Evolutionary conservation across 768 basidiomycete genomes (phyloP), one percentile per base, ranked within the genome.

Genomic region (Boletus vinaceobasis): DNA sequence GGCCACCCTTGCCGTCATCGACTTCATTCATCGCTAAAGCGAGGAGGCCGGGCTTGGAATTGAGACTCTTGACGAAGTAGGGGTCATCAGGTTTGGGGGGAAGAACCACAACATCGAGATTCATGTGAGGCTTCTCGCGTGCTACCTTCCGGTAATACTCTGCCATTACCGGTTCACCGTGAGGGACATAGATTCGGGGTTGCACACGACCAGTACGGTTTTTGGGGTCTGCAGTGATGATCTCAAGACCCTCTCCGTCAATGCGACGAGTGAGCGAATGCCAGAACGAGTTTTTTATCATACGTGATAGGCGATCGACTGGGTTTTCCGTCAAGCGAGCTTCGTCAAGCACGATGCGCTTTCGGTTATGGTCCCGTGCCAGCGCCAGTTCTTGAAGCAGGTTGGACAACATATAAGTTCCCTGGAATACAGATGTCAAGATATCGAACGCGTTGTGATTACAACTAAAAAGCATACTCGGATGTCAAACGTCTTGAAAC

Each of bases 331-430:
- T 92, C 48, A 99, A 79, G 58, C 96, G 89, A n/a, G 93, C 87
- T 71, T 99, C 97, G 63, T 99, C 97, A n/a, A 99, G 85, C 19
- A 99, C 93, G 67, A 99, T 97, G 8, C 93, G 89, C 74, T 96
- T 96, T 53, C 94, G 80, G 59, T 89, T 88, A 72, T 96, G 94
- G 67, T 98, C 96, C 9, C 93, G 85, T 7, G 97, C 96, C 21
- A 98, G 84, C 3, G 96, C 96, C 44, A 99, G 87, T 70, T 99
- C 96, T 77, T 99, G 96, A n/a, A 99, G 80, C 26, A 99, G 83
- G 73, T 98, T 98, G 13, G 96, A 98, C 43, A 99, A 79, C 96
- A 98, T 98, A 74, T 98, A 99, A n/a, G 90, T 98, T 39, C 97
- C 96, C 88, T 95, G 66, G 15, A 64, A 56, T 14, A 58, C 26